Evolutionary conservation across 352 stramenopile species (phyloP).

Genomic region (Globisporangium iwayamae): DNA sequence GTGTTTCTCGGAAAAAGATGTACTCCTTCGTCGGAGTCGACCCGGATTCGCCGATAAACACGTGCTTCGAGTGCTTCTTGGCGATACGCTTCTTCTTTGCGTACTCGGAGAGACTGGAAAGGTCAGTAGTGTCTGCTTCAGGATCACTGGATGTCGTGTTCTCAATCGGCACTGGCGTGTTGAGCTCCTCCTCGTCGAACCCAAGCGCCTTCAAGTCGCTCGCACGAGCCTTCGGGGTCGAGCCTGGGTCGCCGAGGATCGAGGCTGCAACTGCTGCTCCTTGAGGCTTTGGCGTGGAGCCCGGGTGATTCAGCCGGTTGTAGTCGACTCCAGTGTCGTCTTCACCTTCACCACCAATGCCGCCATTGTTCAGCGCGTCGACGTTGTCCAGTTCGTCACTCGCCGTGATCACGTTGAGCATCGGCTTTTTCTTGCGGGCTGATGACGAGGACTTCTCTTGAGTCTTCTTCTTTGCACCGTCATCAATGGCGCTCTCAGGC

Average conservation of each 20-base stretch:
- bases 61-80: conserved; percentile 45
- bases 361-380: conserved; percentile 3
- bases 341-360: background rate
- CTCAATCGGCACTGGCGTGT: conserved; percentile 11
- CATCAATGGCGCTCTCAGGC: background rate
- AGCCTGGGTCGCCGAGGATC: conserved; percentile 56
- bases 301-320: conserved; percentile 59
- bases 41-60: conserved; percentile 51
- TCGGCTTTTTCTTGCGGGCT: conserved; percentile 28
- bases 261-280: conserved; percentile 12
- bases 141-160: conserved; percentile 3
- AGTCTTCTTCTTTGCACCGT: conserved; percentile 10
- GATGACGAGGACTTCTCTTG: background rate
- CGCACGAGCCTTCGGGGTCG: conserved; percentile 47
- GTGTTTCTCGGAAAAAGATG: conserved; percentile 80
- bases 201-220: conserved; percentile 44
- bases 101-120: conserved; percentile 42
- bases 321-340: conserved; percentile 24
- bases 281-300: conserved; percentile 49
- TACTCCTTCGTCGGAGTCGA: conserved; percentile 77
- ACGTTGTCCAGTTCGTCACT: conserved; percentile 12
- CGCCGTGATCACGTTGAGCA: conserved; percentile 39
- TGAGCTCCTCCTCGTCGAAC: conserved; percentile 48
- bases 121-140: conserved; percentile 10
- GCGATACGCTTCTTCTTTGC: conserved; percentile 45